These are phyloP conservation scores for Exophiala oligosperma DNA, from an alignment of 2,329 filamentous ascomycete genomes.

Conservation along the genomic window DNA sequence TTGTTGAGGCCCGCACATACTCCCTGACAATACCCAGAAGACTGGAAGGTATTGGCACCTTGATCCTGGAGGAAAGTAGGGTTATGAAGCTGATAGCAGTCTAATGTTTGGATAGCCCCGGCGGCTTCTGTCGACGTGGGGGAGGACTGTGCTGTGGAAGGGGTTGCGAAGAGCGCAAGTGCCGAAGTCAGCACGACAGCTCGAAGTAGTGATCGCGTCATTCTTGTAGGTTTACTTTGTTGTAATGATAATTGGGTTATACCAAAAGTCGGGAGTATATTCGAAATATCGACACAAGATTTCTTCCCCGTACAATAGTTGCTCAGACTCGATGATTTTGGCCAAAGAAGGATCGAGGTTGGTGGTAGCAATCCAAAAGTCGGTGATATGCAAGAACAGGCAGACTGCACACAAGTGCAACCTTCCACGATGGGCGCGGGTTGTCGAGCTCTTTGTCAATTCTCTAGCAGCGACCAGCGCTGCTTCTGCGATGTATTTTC, in stretches of 20 bases:
- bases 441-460: slow-evolving; percentile 14
- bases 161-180: slow-evolving; percentile 13
- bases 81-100: slow-evolving; percentile 45
- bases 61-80: slow-evolving; percentile 49
- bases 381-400: not conserved
- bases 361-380: slow-evolving; percentile 4
- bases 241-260: not conserved
- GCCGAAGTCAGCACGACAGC: slow-evolving; percentile 16
- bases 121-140: slow-evolving; percentile 11
- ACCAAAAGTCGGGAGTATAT: not conserved
- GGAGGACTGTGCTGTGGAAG: slow-evolving; percentile 20
- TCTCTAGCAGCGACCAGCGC: slow-evolving; percentile 24
- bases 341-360: not conserved
- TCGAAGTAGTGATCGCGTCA: slow-evolving; percentile 21
- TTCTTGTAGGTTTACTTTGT: slow-evolving; percentile 7
- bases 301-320: too few species aligned
- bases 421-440: slow-evolving; percentile 1
- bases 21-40: slow-evolving; percentile 55
- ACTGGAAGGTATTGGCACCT: slow-evolving; percentile 54
- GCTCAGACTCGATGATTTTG: not conserved
- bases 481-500: slow-evolving; percentile 22
- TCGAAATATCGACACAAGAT: not conserved
- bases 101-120: slow-evolving; percentile 24
- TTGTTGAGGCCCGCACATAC: slow-evolving; percentile 51
- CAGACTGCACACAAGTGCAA: slow-evolving; percentile 3